These are phyloP conservation scores for Ceratobasidium papillatum DNA, from an alignment of 1,284 basidiomycete species.

Conservation along the genomic window DNA sequence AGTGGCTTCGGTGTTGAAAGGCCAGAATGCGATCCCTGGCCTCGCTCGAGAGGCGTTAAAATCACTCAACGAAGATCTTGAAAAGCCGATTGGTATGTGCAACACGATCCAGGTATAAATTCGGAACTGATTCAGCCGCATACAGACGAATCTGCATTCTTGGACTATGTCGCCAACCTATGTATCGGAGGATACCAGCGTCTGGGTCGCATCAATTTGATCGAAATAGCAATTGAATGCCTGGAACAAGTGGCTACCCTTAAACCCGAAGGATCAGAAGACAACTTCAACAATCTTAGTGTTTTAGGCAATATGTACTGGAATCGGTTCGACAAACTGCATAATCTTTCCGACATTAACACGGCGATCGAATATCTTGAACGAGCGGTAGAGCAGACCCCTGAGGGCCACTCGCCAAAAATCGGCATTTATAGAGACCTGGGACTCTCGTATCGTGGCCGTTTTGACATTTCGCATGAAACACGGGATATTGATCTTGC, in stretches of 20 bases:
- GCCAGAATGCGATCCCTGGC: not conserved
- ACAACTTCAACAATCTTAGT: not conserved
- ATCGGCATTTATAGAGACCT: not conserved
- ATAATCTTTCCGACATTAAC: not conserved
- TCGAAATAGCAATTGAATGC: conserved; percentile 3
- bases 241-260: not conserved
- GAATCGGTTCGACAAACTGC: not conserved
- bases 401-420: not conserved
- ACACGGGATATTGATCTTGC: not conserved
- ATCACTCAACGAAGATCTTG: not conserved
- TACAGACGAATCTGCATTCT: not conserved
- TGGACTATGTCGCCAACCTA: not conserved
- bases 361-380: not conserved
- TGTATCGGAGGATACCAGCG: not conserved
- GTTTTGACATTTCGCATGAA: not conserved
- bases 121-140: not conserved
- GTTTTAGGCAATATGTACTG: not conserved
- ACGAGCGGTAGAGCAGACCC: not conserved
- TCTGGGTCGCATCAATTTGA: not conserved
- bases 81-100: not conserved
- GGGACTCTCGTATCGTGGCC: not conserved
- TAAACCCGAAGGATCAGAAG: not conserved
- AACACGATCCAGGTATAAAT: too few species aligned
- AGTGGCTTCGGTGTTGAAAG: not conserved
- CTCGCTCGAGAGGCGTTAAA: not conserved